These are phyloP conservation scores for Hypoxylon sp. DNA, from an alignment of 2,329 filamentous ascomycete genomes.

Conservation along the genomic window DNA sequence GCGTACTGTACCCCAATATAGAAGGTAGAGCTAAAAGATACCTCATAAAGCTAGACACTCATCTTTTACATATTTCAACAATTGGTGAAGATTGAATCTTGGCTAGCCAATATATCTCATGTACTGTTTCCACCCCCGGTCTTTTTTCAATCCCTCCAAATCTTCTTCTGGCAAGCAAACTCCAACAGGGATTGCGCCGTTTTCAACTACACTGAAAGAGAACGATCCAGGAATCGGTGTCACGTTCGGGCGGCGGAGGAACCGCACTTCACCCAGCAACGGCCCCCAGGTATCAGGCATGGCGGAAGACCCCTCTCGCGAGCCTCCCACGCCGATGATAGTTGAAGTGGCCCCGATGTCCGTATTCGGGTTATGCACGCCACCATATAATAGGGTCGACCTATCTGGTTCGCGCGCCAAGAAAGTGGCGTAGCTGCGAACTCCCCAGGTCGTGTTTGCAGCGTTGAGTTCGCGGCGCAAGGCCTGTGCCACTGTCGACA, in stretches of 20 bases:
- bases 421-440: slow-evolving; percentile 52
- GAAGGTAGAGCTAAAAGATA: too few relatives aligned
- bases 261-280: neutral
- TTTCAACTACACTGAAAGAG: neutral
- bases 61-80: neutral
- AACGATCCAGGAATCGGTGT: slow-evolving; percentile 3
- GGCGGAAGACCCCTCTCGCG: neutral
- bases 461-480: slow-evolving; percentile 19
- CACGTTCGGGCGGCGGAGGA: slow-evolving; percentile 7
- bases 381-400: slow-evolving; percentile 46
- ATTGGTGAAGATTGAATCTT: neutral
- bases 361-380: slow-evolving; percentile 22
- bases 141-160: neutral
- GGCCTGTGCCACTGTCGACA: slow-evolving; percentile 6
- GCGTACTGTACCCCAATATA: too few relatives aligned
- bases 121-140: neutral
- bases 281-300: slow-evolving; percentile 14
- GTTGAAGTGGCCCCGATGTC: slow-evolving; percentile 33
- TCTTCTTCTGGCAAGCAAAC: neutral
- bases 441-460: slow-evolving; percentile 43
- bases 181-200: neutral
- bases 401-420: slow-evolving; percentile 48
- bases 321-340: neutral
- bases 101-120: neutral
- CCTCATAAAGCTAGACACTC: too few relatives aligned